Percentiles rank a stretch among this genome's conserved stretches.
Evolutionary conservation across 2,329 filamentous ascomycete genomes (phyloP).

Genomic region (Monosporascus ibericus): DNA sequence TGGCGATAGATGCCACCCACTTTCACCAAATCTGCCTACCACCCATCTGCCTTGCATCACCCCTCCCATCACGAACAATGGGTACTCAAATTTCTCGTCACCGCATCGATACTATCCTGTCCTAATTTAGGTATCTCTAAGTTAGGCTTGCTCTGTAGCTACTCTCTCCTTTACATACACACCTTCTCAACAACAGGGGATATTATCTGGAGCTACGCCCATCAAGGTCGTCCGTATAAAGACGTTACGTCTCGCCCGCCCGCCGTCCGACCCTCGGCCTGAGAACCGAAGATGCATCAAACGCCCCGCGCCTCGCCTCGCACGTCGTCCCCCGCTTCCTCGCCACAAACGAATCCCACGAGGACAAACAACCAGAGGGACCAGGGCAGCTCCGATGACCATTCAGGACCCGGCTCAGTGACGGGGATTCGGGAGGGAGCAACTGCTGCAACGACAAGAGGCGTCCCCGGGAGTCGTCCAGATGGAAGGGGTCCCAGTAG

Average conservation of each 20-base stretch:
- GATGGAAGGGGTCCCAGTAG: slow-evolving; percentile 44
- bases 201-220: background rate
- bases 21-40: background rate
- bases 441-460: slow-evolving; percentile 34
- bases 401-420: slow-evolving; percentile 38
- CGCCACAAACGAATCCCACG: slow-evolving; percentile 64
- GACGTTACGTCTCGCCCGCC: background rate
- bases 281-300: slow-evolving; percentile 68
- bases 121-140: background rate
- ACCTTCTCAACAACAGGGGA: background rate
- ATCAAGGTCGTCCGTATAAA: background rate
- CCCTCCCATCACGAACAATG: background rate
- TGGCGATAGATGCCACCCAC: background rate
- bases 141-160: background rate
- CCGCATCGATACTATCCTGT: background rate
- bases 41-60: background rate
- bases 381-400: slow-evolving; percentile 31
- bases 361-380: slow-evolving; percentile 73
- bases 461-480: slow-evolving; percentile 34
- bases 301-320: slow-evolving; percentile 71
- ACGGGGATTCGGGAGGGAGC: slow-evolving; percentile 32
- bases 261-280: slow-evolving; percentile 4
- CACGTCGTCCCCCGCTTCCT: slow-evolving; percentile 66
- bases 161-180: background rate
- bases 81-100: background rate